phyloP scores from a whole-genome alignment of 768 basidiomycete genomes.

The Boletus rubescentipes region DNA sequence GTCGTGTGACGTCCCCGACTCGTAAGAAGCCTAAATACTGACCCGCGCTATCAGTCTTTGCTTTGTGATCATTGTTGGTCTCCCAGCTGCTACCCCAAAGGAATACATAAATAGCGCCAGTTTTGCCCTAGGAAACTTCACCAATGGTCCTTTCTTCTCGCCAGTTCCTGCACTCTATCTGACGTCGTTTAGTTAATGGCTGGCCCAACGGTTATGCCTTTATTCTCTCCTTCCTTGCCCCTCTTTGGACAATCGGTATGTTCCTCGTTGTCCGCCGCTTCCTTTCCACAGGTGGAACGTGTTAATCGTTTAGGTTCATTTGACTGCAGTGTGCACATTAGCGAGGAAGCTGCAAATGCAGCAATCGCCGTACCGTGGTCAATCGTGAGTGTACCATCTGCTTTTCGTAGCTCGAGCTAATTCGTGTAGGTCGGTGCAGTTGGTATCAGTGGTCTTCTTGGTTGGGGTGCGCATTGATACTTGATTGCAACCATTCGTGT shows the following conservation, averaged over 20 bases:
- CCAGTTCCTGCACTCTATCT: not conserved
- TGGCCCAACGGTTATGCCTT: constrained; percentile 52
- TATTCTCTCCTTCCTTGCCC: constrained; percentile 49
- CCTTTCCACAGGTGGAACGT: not conserved
- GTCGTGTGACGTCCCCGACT: not conserved
- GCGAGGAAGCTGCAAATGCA: constrained; percentile 55
- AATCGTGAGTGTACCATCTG: constrained; percentile 36
- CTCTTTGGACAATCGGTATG: constrained; percentile 46
- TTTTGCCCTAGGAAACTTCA: constrained; percentile 63
- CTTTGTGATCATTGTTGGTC: constrained; percentile 49
- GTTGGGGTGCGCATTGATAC: constrained; percentile 37
- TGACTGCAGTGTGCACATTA: constrained; percentile 52
- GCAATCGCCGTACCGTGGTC: constrained; percentile 57
- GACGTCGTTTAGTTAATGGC: constrained; percentile 32
- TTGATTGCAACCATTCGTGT: not conserved
- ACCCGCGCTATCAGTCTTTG: constrained; percentile 10
- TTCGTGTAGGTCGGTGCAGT: constrained; percentile 32
- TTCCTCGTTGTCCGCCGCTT: not conserved
- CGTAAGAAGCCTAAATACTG: not conserved
- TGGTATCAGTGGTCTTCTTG: constrained; percentile 44
- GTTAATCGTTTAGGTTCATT: constrained; percentile 34
- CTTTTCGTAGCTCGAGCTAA: not conserved
- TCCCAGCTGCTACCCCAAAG: constrained; percentile 43
- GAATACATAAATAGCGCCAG: constrained; percentile 52
- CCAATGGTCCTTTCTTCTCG: constrained; percentile 43